Evolutionary conservation across 2,329 filamentous ascomycete species (phyloP).

Genomic region (Pezicula neosporulosa): DNA sequence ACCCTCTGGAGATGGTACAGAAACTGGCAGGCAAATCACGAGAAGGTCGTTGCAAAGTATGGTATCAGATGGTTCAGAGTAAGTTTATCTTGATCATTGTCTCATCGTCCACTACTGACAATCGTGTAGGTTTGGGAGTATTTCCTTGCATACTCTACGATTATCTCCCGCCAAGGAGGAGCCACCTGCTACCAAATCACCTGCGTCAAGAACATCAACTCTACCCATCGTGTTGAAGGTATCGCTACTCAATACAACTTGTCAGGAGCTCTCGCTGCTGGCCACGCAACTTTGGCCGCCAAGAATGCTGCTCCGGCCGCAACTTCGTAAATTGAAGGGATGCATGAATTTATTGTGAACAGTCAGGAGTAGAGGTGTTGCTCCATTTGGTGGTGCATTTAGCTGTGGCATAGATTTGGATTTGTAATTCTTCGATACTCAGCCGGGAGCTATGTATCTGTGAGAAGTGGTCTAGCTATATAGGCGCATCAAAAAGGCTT

Average conservation of each 20-base stretch:
- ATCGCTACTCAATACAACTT: conserved; percentile 64
- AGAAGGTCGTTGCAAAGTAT: conserved; percentile 93
- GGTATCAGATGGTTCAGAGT: conserved; percentile 93
- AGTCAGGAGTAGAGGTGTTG: too few relatives aligned
- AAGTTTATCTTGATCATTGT: conserved; percentile 36
- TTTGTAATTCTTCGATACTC: too few relatives aligned
- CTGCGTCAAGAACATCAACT: conserved; percentile 80
- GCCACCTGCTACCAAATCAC: conserved; percentile 79
- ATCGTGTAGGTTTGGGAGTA: conserved; percentile 70
- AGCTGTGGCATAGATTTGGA: too few relatives aligned
- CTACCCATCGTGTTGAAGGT: conserved; percentile 72
- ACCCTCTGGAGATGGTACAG: conserved; percentile 98
- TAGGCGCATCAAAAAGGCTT: too few relatives aligned
- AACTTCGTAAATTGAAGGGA: too few relatives aligned
- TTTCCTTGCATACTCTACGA: conserved; percentile 75
- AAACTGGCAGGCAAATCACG: conserved; percentile 93
- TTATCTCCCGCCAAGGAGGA: conserved; percentile 70
- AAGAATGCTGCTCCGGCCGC: background rate
- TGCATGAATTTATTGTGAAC: too few relatives aligned
- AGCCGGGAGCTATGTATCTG: too few relatives aligned
- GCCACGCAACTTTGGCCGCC: conserved; percentile 16
- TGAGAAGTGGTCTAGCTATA: too few relatives aligned
- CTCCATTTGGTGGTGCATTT: too few relatives aligned
- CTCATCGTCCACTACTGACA: conserved; percentile 11
- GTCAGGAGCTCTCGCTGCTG: conserved; percentile 50